phyloP scores from a whole-genome alignment of 108 stramenopile genomes.

The Cyclotella choctawhatcheeana region DNA sequence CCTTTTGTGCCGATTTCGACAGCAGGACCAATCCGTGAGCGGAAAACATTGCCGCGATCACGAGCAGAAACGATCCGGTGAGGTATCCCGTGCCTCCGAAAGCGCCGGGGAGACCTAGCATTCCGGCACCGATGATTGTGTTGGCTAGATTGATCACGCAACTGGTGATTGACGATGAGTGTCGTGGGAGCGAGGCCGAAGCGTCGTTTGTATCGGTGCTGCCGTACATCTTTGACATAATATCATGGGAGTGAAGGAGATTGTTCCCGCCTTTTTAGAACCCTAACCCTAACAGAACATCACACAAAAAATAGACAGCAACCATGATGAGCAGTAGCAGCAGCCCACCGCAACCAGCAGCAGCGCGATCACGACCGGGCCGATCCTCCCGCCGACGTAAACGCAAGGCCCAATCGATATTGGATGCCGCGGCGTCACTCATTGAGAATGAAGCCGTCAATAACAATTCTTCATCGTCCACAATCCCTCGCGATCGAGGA shows the following conservation, averaged over 20 bases:
- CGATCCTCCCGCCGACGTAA: slow-evolving; percentile 32
- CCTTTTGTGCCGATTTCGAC: slow-evolving; percentile 36
- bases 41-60: slow-evolving; percentile 58
- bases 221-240: background rate
- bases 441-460: background rate
- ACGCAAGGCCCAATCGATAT: slow-evolving; percentile 38
- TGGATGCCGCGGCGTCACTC: background rate
- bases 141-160: slow-evolving; percentile 69
- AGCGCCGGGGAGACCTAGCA: slow-evolving; percentile 77
- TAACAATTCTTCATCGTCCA: background rate
- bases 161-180: slow-evolving; percentile 35
- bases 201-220: background rate
- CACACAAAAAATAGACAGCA: no score
- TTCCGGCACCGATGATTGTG: slow-evolving; percentile 79
- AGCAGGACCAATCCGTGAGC: slow-evolving; percentile 63
- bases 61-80: slow-evolving; percentile 61
- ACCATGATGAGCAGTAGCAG: no score
- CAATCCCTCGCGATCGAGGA: slow-evolving; percentile 23
- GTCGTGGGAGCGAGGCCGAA: no score
- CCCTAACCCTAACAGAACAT: no score
- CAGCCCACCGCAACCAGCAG: background rate
- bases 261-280: no score
- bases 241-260: no score
- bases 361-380: slow-evolving; percentile 5
- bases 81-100: slow-evolving; percentile 67